Evolutionary conservation across 495 filamentous ascomycete species (phyloP).

Genomic region (Ramalina intermedia): DNA sequence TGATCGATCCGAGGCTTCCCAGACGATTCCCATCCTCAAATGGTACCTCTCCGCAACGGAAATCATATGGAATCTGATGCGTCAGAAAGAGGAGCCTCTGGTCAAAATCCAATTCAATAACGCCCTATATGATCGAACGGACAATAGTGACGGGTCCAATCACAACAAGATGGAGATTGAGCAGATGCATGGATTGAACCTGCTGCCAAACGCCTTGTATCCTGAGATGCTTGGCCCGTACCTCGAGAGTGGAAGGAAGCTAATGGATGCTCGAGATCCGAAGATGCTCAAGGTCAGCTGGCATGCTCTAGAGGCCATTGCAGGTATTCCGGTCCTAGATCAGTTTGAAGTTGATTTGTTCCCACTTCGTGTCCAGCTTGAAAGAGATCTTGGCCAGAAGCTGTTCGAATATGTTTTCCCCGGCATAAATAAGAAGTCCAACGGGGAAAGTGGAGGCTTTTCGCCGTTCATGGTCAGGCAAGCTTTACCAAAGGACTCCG

Average conservation of each 20-base stretch:
- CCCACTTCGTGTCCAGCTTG: slow-evolving; percentile 86
- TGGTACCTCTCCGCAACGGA: slow-evolving; percentile 86
- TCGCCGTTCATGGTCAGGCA: slow-evolving; percentile 78
- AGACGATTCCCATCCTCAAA: slow-evolving; percentile 63
- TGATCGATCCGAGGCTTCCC: slow-evolving; percentile 42
- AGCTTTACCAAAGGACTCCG: slow-evolving; percentile 37
- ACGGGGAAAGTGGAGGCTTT: slow-evolving; percentile 46
- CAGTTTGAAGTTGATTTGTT: slow-evolving; percentile 92
- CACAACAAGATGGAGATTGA: slow-evolving; percentile 81
- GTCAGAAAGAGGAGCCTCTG: slow-evolving; percentile 72
- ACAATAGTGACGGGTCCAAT: slow-evolving; percentile 94
- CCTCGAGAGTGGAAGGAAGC: slow-evolving; percentile 41
- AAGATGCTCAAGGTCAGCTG: slow-evolving; percentile 88
- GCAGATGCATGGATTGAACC: slow-evolving; percentile 69
- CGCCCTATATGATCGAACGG: slow-evolving; percentile 81
- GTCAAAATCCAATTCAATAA: slow-evolving; percentile 84
- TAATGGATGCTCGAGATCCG: slow-evolving; percentile 33
- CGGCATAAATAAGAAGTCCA: slow-evolving; percentile 44
- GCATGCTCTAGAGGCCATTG: slow-evolving; percentile 96
- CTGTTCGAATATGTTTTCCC: slow-evolving; percentile 98
- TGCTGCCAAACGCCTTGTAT: slow-evolving; percentile 81
- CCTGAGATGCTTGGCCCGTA: slow-evolving; percentile 91
- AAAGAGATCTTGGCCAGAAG: slow-evolving; percentile 82
- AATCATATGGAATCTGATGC: slow-evolving; percentile 92
- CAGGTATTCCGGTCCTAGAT: slow-evolving; percentile 92